A percentile compares a stretch with the other conserved stretches of the same genome.
phyloP scores from a whole-genome alignment of 2,329 filamentous ascomycete species.

The Teratosphaeria zuluensis region DNA sequence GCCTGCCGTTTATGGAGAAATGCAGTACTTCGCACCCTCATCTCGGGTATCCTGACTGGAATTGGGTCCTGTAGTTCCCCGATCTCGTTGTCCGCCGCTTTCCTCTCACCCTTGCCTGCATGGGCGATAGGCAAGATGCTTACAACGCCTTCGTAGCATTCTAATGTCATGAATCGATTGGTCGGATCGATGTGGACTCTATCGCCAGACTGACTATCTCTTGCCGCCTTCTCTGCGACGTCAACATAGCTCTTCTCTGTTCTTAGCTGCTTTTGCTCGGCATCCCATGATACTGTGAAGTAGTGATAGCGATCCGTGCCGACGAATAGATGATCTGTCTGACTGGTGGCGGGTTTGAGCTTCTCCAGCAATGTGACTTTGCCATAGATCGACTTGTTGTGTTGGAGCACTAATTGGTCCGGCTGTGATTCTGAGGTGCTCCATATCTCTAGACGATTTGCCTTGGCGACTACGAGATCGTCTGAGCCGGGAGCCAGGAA shows the following conservation, averaged over 20 bases:
- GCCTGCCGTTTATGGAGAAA: conserved; percentile 49
- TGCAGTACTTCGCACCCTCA: conserved; percentile 56
- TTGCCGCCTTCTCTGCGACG: conserved; percentile 49
- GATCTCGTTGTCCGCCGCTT: conserved; percentile 35
- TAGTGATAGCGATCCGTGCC: conserved; percentile 85
- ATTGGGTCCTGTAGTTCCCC: conserved; percentile 53
- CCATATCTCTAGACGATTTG: conserved; percentile 81
- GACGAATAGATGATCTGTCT: conserved; percentile 79
- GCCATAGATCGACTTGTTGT: conserved; percentile 69
- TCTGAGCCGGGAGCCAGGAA: conserved; percentile 67
- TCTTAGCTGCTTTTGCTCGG: conserved; percentile 40
- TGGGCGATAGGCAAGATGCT: conserved; percentile 53
- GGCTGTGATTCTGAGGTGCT: conserved; percentile 38
- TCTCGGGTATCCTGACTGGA: conserved; percentile 54
- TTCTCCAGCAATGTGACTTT: conserved; percentile 77
- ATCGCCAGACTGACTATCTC: conserved; percentile 74
- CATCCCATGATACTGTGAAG: conserved; percentile 81
- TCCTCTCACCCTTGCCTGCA: conserved; percentile 40
- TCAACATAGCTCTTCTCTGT: conserved; percentile 52
- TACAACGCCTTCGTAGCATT: conserved; percentile 59
- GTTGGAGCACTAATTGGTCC: conserved; percentile 53
- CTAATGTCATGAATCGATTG: conserved; percentile 55
- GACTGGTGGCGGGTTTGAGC: conserved; percentile 62
- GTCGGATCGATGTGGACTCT: conserved; percentile 76
- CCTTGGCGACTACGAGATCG: conserved; percentile 76